A percentile compares a stretch with the other conserved stretches of the same genome.
These are phyloP conservation scores for Rosellinia necatrix DNA, from an alignment of 2,329 filamentous ascomycete species.

Conservation along the genomic window DNA sequence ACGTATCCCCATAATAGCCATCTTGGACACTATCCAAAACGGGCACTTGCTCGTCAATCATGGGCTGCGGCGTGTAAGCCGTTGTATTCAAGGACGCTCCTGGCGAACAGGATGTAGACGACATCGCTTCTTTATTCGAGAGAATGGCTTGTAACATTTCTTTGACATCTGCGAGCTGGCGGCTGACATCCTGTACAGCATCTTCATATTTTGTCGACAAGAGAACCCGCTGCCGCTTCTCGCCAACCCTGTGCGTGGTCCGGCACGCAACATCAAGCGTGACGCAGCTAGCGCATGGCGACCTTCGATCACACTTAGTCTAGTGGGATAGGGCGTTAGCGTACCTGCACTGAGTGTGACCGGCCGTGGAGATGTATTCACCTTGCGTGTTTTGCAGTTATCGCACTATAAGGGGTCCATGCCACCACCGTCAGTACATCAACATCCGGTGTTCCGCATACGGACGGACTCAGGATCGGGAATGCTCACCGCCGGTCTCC, in stretches of 20 bases:
- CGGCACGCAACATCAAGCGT: slow-evolving; percentile 38
- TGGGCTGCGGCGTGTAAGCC: slow-evolving; percentile 30
- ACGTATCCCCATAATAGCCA: slow-evolving; percentile 37
- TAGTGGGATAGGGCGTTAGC: slow-evolving; percentile 10
- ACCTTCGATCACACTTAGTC: slow-evolving; percentile 39
- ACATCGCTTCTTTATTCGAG: slow-evolving; percentile 17
- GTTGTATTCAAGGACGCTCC: slow-evolving; percentile 3
- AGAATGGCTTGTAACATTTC: slow-evolving; percentile 34
- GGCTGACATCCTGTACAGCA: slow-evolving; percentile 37
- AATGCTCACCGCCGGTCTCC: slow-evolving; percentile 35
- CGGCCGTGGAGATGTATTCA: slow-evolving; percentile 5
- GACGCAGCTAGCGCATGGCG: slow-evolving; percentile 39
- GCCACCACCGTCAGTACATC: background rate
- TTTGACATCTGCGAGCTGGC: slow-evolving; percentile 36
- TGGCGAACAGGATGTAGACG: background rate
- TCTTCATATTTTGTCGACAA: slow-evolving; percentile 40
- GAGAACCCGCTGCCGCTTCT: slow-evolving; percentile 41
- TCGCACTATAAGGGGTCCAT: slow-evolving; percentile 32
- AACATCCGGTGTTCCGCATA: background rate
- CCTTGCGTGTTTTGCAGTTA: slow-evolving; percentile 38
- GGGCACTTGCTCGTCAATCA: slow-evolving; percentile 38
- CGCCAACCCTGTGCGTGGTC: slow-evolving; percentile 29
- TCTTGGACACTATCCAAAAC: slow-evolving; percentile 31
- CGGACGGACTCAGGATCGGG: background rate
- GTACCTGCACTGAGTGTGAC: background rate